Percentiles rank a stretch among this genome's conserved stretches.
Evolutionary conservation across 140 eudicot species (phyloP).

Genomic region (Anethum foeniculum): DNA sequence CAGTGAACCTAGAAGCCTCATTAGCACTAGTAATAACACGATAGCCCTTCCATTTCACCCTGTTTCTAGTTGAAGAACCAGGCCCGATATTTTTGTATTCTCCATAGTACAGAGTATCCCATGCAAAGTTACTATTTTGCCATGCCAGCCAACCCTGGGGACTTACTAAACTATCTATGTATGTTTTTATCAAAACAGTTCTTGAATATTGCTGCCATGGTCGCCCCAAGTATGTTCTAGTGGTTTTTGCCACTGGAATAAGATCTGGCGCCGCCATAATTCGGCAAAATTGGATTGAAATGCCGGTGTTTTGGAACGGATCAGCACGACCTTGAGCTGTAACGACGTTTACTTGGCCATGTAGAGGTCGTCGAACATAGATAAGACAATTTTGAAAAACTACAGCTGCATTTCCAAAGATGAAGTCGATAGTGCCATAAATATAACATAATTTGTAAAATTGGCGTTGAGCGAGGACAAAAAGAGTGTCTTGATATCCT

Average conservation of each 20-base stretch:
- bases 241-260: neutral
- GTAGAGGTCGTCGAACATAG: conserved; percentile 10
- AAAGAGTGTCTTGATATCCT: conserved; percentile 25
- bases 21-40: neutral
- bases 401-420: conserved; percentile 18
- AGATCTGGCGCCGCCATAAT: conserved; percentile 10
- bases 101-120: conserved; percentile 20
- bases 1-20: conserved; percentile 24
- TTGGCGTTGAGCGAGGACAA: conserved; percentile 16
- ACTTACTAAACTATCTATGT: neutral
- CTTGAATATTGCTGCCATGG: conserved; percentile 21
- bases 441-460: conserved; percentile 22
- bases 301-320: conserved; percentile 23
- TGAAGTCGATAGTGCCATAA: conserved; percentile 22
- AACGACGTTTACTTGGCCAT: neutral
- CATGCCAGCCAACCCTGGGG: conserved; percentile 20
- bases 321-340: conserved; percentile 26
- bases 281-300: conserved; percentile 17
- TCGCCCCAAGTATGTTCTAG: conserved; percentile 18
- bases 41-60: conserved; percentile 18
- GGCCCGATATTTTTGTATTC: conserved; percentile 18
- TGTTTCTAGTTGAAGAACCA: conserved; percentile 5
- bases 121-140: conserved; percentile 12
- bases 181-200: conserved; percentile 11
- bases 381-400: conserved; percentile 20